Evolutionary conservation across 2,329 filamentous ascomycete species (phyloP).

Genomic region (Fonsecaea monophora): DNA sequence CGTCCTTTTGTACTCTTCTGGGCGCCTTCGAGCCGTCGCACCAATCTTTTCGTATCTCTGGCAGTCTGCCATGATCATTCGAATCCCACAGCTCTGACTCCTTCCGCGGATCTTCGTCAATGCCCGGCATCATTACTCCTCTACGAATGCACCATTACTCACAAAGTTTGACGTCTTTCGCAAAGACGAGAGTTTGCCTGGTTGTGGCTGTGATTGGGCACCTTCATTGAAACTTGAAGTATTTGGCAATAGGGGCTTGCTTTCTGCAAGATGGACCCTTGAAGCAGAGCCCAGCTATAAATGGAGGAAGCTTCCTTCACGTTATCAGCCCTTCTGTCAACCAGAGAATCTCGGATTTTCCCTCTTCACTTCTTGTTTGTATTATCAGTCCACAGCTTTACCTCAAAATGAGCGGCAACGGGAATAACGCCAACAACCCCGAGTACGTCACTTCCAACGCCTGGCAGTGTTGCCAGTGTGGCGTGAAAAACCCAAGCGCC

Average conservation of each 20-base stretch:
- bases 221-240: background rate
- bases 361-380: background rate
- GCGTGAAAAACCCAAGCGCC: background rate
- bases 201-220: background rate
- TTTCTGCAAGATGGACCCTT: background rate
- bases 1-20: background rate
- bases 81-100: background rate
- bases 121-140: background rate
- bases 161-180: background rate
- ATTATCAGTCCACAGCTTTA: background rate
- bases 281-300: background rate
- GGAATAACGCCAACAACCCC: background rate
- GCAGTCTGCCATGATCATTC: background rate
- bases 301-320: background rate
- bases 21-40: background rate
- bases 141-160: background rate
- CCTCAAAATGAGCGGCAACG: background rate
- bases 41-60: background rate
- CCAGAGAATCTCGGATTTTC: background rate
- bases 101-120: background rate
- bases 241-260: background rate
- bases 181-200: background rate
- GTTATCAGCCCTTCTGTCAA: background rate
- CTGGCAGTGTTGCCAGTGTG: constrained; percentile 20
- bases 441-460: constrained; percentile 1